Evolutionary conservation across 352 stramenopile species (phyloP).

Genomic region (Globisporangium parvum): DNA sequence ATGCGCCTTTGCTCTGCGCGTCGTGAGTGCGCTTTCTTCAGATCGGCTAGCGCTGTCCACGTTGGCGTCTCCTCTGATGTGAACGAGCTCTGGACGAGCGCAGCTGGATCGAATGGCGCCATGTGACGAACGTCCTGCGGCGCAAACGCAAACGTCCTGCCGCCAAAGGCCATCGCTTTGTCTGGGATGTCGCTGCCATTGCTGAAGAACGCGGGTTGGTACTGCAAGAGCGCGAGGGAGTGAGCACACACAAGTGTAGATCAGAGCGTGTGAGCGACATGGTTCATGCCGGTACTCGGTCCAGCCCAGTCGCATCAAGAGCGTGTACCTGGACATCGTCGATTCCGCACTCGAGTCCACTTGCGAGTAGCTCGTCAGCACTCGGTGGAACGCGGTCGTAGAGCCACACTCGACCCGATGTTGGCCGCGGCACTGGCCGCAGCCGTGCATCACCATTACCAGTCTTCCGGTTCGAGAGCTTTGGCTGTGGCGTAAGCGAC

Average conservation of each 20-base stretch:
- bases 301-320: neutral
- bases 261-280: neutral
- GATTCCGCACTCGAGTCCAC: slow-evolving; percentile 41
- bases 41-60: slow-evolving; percentile 9
- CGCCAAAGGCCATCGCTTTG: slow-evolving; percentile 70
- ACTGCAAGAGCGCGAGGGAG: slow-evolving; percentile 17
- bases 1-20: neutral
- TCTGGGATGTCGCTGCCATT: slow-evolving; percentile 50
- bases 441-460: neutral
- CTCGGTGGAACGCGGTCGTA: slow-evolving; percentile 37
- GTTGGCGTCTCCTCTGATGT: slow-evolving; percentile 4
- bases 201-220: slow-evolving; percentile 52
- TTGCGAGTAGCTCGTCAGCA: slow-evolving; percentile 32
- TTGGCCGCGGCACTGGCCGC: neutral
- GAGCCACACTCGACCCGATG: slow-evolving; percentile 33
- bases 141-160: slow-evolving; percentile 60
- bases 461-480: slow-evolving; percentile 3
- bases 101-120: slow-evolving; percentile 38
- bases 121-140: slow-evolving; percentile 28
- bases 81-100: slow-evolving; percentile 5
- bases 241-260: neutral
- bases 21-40: slow-evolving; percentile 1
- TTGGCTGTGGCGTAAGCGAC: slow-evolving; percentile 47
- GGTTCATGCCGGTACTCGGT: neutral
- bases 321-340: slow-evolving; percentile 26